Evolutionary conservation across 805 yeast species (phyloP).

Genomic region (Phaffomyces thermotolerans): DNA sequence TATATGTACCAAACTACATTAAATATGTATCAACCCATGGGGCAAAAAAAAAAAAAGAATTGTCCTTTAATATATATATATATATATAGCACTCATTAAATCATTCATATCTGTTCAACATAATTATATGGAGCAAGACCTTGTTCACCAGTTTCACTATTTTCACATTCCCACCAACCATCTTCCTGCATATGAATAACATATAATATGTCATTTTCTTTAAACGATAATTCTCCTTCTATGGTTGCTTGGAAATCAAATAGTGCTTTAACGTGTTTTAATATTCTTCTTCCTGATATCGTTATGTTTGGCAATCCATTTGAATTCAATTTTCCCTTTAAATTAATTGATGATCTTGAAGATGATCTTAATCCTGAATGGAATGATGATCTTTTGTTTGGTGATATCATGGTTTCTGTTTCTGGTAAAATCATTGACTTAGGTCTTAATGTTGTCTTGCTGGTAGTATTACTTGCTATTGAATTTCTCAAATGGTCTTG

Average conservation of each 20-base stretch:
- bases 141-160: slow-evolving; percentile 27
- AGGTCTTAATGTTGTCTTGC: slow-evolving; percentile 21
- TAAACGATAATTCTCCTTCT: slow-evolving; percentile 53
- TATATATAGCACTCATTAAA: not conserved
- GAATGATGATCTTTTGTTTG: slow-evolving; percentile 21
- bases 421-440: slow-evolving; percentile 20
- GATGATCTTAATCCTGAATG: slow-evolving; percentile 20
- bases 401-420: slow-evolving; percentile 5
- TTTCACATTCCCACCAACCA: slow-evolving; percentile 73
- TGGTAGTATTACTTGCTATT: slow-evolving; percentile 14
- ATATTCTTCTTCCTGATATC: slow-evolving; percentile 46
- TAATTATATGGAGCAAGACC: slow-evolving; percentile 66
- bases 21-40: not conserved
- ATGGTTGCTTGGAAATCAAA: slow-evolving; percentile 54
- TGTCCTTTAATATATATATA: not conserved
- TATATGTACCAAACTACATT: not conserved
- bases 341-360: slow-evolving; percentile 20
- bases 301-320: slow-evolving; percentile 39
- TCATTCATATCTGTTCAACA: slow-evolving; percentile 22
- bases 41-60: not conserved
- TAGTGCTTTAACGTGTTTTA: slow-evolving; percentile 46
- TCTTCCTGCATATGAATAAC: slow-evolving; percentile 55
- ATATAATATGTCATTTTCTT: slow-evolving; percentile 47
- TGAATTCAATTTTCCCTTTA: slow-evolving; percentile 20
- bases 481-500: slow-evolving; percentile 19